These are phyloP conservation scores for Xylaria polymorpha DNA, from an alignment of 2,329 filamentous ascomycete species.

Conservation along the genomic window DNA sequence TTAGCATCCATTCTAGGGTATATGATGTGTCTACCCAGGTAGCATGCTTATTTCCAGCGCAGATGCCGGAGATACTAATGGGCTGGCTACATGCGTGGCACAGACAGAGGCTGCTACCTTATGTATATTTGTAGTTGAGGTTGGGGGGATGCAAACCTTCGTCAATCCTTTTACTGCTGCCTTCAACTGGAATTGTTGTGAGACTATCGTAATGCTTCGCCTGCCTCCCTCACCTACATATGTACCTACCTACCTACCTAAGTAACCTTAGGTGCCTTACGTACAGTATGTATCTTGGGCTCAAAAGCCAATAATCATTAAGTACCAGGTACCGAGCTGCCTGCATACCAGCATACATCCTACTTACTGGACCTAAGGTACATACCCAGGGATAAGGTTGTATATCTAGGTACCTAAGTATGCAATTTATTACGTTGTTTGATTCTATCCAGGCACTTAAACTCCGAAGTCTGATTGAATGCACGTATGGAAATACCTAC, in stretches of 20 bases:
- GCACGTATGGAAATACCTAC: not conserved
- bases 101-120: not conserved
- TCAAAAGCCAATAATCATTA: too few species aligned
- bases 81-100: not conserved
- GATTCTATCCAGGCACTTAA: too few species aligned
- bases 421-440: too few species aligned
- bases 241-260: not conserved
- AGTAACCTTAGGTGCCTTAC: too few species aligned
- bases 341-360: not conserved
- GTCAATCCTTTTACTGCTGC: not conserved
- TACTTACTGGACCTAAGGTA: too few species aligned
- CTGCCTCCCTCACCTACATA: not conserved
- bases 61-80: not conserved
- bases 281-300: too few species aligned
- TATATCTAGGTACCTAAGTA: too few species aligned
- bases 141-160: not conserved
- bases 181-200: conserved; percentile 9
- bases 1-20: not conserved
- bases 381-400: too few species aligned
- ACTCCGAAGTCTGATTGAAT: too few species aligned
- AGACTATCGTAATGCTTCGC: not conserved
- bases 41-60: not conserved
- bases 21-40: not conserved
- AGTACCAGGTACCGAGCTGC: not conserved
- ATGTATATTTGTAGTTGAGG: too few species aligned